Evolutionary conservation across 306 rosid genomes (phyloP).

Genomic region (Boehmeria nivea): DNA sequence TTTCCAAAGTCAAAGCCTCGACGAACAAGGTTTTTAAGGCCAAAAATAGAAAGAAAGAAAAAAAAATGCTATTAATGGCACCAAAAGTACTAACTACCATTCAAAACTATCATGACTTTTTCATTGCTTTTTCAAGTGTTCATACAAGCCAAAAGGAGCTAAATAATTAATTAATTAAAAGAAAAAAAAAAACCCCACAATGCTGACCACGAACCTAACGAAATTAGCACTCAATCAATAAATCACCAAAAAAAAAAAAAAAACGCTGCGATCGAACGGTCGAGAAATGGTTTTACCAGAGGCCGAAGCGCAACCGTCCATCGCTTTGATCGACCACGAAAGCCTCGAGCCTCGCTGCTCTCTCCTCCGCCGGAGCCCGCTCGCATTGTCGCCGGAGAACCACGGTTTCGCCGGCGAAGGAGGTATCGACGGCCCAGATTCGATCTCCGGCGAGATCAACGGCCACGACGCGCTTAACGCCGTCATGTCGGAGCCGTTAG

Average conservation of each 20-base stretch:
- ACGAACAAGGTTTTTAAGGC: too few relatives aligned
- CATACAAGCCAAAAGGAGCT: too few relatives aligned
- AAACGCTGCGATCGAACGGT: background rate
- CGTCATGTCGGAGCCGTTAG: conserved; percentile 24
- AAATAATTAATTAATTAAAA: too few relatives aligned
- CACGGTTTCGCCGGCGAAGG: conserved; percentile 25
- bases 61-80: too few relatives aligned
- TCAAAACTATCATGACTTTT: background rate
- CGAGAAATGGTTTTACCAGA: conserved; percentile 35
- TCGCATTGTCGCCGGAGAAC: conserved; percentile 38
- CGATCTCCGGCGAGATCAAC: conserved; percentile 22
- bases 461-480: conserved; percentile 17
- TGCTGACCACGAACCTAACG: too few relatives aligned
- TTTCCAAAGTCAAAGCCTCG: background rate
- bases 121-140: background rate
- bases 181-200: too few relatives aligned
- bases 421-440: conserved; percentile 23
- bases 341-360: conserved; percentile 30
- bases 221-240: too few relatives aligned
- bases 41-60: too few relatives aligned
- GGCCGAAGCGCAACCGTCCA: conserved; percentile 27
- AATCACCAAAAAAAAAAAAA: too few relatives aligned
- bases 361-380: conserved; percentile 17
- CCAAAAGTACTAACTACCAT: background rate
- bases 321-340: conserved; percentile 39